Base-by-base conservation (phyloP, 148 eudicot genomes). In the Chenopodium album region DNA sequence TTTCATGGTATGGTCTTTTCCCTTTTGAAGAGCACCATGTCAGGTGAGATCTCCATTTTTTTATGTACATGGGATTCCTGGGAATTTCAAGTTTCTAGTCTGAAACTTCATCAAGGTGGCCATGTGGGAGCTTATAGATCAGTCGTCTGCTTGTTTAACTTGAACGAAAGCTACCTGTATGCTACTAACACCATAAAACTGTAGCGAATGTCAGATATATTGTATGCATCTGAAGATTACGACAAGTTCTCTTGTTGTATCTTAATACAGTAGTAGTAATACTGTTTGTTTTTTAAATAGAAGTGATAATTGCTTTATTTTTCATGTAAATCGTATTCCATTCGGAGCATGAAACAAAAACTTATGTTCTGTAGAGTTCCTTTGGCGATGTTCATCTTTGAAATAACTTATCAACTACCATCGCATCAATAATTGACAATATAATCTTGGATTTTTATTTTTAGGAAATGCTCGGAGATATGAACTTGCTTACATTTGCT, bases 1-100 rank as follows among this genome's bases (percentile, higher is more conserved):
- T 14, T 46, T 73, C 59, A 41, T 72, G 26, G 34, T 14, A 2
- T 37, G 7, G 28, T 41, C 22, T n/a, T 41, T 41, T 16, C 47
- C 47, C 22, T 16, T 22, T 34, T 32, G 26, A 52, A 44, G 13
- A 6, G 3, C 17, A 73, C 47, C 76, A 44, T 47, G 22, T 56
- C 74, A 71, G 68, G 68, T 34, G 76, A 71, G 82, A 80, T 41
- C 77, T 60, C 67, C 31, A 10, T 50, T 52, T 71, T 54, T 54
- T 26, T 64, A 29, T 13, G 7, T 31, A 14, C 65, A 31, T 29
- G 22, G 9, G 64, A 48, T 5, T 41, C n/a, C 46, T 56, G 68
- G 19, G 5, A 32, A 16, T 56, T 17, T 37, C 28, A 69, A 22
- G 54, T 52, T 67, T 13, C 9, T 13, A 79, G 44, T 12, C 19